These are phyloP conservation scores for Penicillium antarcticum DNA, from an alignment of 495 filamentous ascomycete species.

Conservation along the genomic window DNA sequence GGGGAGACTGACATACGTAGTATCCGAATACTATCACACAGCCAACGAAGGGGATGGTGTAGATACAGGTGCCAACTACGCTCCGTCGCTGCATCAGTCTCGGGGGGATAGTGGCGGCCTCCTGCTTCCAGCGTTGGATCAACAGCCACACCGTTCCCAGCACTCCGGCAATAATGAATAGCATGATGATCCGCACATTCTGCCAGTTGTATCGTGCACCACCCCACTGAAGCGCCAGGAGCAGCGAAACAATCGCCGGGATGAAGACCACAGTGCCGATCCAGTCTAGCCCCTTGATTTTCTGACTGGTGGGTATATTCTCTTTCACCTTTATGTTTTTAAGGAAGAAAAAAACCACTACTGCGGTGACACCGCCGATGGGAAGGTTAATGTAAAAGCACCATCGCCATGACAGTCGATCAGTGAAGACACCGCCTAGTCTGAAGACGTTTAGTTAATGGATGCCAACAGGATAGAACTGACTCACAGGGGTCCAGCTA, in stretches of 20 bases:
- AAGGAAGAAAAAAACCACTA: constrained; percentile 6
- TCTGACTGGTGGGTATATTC: constrained; percentile 38
- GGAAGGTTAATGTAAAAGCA: constrained; percentile 60
- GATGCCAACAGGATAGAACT: background rate
- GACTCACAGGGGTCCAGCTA: constrained; percentile 58
- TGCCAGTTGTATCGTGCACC: constrained; percentile 48
- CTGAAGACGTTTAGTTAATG: constrained; percentile 21
- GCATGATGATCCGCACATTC: constrained; percentile 44
- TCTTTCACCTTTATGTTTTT: constrained; percentile 29
- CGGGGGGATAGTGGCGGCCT: constrained; percentile 63
- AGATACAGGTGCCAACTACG: constrained; percentile 34
- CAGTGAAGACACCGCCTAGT: constrained; percentile 49
- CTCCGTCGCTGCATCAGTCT: constrained; percentile 55
- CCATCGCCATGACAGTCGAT: constrained; percentile 51
- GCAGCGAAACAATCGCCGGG: constrained; percentile 31
- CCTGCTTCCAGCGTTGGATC: constrained; percentile 56
- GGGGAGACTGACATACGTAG: constrained; percentile 10
- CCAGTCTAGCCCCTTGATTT: constrained; percentile 25
- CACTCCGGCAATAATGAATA: constrained; percentile 56
- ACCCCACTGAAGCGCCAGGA: constrained; percentile 42
- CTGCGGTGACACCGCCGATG: constrained; percentile 45
- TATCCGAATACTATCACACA: constrained; percentile 21
- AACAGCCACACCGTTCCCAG: constrained; percentile 49
- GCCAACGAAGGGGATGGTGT: constrained; percentile 2
- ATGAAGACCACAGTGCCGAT: constrained; percentile 29